phyloP scores from a whole-genome alignment of 306 rosid genomes.

The Vigna hirtella region DNA sequence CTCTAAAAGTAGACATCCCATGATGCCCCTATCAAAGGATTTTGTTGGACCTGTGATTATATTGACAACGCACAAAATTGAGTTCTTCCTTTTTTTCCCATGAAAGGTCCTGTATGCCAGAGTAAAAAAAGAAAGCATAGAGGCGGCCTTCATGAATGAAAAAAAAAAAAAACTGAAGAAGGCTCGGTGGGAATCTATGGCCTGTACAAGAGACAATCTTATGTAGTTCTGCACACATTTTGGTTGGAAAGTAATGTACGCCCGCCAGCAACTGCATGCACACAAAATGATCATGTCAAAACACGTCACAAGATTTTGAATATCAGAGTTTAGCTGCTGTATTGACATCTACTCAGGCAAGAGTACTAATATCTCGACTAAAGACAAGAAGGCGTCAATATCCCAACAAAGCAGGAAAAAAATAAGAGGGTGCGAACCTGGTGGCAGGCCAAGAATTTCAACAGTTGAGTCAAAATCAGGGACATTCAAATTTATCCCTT shows the following conservation, averaged over 20 bases:
- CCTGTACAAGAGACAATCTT: slow-evolving; percentile 74
- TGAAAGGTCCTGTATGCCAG: slow-evolving; percentile 54
- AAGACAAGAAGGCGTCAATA: slow-evolving; percentile 1
- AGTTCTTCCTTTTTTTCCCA: slow-evolving; percentile 46
- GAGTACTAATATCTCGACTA: neutral
- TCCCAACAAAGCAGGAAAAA: slow-evolving; percentile 24
- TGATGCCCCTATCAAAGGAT: slow-evolving; percentile 47
- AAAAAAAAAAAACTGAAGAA: slow-evolving; percentile 59
- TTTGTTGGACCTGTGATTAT: slow-evolving; percentile 47
- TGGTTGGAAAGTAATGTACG: slow-evolving; percentile 47
- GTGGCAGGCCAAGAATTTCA: slow-evolving; percentile 47
- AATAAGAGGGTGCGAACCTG: slow-evolving; percentile 56
- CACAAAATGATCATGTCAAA: slow-evolving; percentile 25
- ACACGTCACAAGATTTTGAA: slow-evolving; percentile 5
- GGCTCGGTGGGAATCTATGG: slow-evolving; percentile 63
- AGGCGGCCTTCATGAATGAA: slow-evolving; percentile 62
- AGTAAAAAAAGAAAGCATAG: slow-evolving; percentile 53
- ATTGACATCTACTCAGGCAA: slow-evolving; percentile 2
- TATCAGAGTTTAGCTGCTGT: neutral
- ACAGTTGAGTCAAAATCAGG: slow-evolving; percentile 48
- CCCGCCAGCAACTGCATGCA: slow-evolving; percentile 58
- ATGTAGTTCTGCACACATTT: slow-evolving; percentile 56
- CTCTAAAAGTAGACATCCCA: slow-evolving; percentile 76
- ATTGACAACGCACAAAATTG: slow-evolving; percentile 51
- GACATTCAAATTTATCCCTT: slow-evolving; percentile 37